These are phyloP conservation scores for Beta lomatogona DNA, from an alignment of 179 eudicot genomes.

Conservation along the genomic window DNA sequence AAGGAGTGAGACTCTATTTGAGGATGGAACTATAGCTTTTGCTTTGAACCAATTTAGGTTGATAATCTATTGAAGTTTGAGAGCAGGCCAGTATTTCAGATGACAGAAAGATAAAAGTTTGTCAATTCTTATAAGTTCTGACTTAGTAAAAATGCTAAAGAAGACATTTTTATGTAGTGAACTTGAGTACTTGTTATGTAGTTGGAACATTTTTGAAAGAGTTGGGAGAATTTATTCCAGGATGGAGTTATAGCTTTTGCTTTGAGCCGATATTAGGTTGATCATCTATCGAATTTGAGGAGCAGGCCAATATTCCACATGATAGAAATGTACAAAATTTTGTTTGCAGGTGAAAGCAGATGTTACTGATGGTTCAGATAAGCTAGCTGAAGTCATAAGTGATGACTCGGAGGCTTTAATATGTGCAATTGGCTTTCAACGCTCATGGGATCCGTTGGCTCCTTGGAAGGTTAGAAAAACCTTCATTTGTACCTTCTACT, in stretches of 20 bases:
- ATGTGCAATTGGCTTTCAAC: conserved; percentile 90
- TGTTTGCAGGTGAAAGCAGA: conserved; percentile 78
- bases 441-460: conserved; percentile 68
- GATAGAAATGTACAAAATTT: background rate
- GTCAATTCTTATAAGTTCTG: no score
- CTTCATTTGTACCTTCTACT: background rate
- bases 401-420: conserved; percentile 82
- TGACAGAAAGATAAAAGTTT: background rate
- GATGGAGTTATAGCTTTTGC: background rate
- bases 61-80: background rate
- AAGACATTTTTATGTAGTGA: no score
- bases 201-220: background rate
- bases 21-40: background rate
- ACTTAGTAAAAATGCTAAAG: no score
- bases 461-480: conserved; percentile 82
- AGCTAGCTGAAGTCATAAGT: conserved; percentile 78
- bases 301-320: background rate
- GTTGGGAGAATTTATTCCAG: background rate
- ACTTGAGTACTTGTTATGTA: background rate
- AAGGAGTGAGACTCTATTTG: background rate
- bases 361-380: conserved; percentile 80
- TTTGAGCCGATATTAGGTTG: background rate
- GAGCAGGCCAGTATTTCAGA: background rate
- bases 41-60: background rate
- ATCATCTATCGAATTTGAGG: background rate